Percentiles rank a stretch among this genome's conserved stretches.
These are phyloP conservation scores for Myriosclerotinia curreyana DNA, from an alignment of 2,329 filamentous ascomycete species.

Conservation along the genomic window DNA sequence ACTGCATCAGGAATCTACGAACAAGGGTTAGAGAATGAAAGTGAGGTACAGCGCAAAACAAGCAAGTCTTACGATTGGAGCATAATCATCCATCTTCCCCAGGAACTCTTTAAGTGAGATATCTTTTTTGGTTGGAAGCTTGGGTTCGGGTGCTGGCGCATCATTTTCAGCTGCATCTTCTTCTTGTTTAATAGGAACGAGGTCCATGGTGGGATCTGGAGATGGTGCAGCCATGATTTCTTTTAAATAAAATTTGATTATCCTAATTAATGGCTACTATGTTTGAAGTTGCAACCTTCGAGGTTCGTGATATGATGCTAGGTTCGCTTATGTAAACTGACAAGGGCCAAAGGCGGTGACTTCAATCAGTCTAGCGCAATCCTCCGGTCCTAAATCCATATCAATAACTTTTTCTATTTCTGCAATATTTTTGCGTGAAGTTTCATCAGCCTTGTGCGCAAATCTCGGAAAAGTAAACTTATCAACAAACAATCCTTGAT, in stretches of 20 bases:
- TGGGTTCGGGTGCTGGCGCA: conserved; percentile 54
- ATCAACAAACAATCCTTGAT: conserved; percentile 26
- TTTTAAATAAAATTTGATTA: conserved; percentile 16
- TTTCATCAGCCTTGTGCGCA: conserved; percentile 30
- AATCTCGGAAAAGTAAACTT: conserved; percentile 32
- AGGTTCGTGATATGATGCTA: background rate
- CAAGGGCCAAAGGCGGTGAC: conserved; percentile 22
- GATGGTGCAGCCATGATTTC: conserved; percentile 38
- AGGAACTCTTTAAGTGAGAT: conserved; percentile 89
- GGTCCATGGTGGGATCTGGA: conserved; percentile 37
- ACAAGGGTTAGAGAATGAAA: conserved; percentile 24
- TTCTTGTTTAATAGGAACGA: conserved; percentile 31
- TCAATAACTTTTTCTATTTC: conserved; percentile 22
- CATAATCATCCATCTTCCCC: conserved; percentile 96
- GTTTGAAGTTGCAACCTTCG: background rate
- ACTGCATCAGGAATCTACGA: conserved; percentile 91
- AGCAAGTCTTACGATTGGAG: conserved; percentile 75
- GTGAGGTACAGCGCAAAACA: conserved; percentile 6
- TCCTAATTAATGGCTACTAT: background rate
- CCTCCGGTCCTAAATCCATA: background rate
- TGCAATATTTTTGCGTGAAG: conserved; percentile 15
- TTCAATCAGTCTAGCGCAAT: conserved; percentile 14
- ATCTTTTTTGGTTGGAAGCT: conserved; percentile 81
- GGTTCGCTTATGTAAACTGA: conserved; percentile 18
- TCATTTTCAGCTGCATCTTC: conserved; percentile 45